Evolutionary conservation across 176 grass and related monocot species (phyloP), one percentile per base, ranked within the genome.

Genomic region (Melocanna baccifera): DNA sequence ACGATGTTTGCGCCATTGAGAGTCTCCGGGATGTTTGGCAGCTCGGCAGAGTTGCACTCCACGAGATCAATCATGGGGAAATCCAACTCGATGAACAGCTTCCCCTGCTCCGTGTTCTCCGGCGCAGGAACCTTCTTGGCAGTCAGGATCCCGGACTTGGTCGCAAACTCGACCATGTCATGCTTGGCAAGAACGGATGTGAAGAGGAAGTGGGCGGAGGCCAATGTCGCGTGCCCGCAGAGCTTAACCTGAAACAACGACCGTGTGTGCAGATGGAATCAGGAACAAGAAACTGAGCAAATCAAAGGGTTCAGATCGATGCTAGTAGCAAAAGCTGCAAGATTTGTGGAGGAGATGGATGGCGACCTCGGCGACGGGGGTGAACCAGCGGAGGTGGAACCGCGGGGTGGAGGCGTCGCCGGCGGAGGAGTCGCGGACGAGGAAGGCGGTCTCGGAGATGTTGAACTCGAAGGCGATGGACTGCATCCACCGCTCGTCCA

Each of bases 391-490:
- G 81, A 94, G 91, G 61, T 73, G 26, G 62, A 97, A 34, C 32
- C 32, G 32, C 32, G 32, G 32, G 3, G 32, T 34, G 32, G 82
- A 74, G 51, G 4, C 71, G 62, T 14, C 69, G 19, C 23, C 30
- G 13, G 76, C 36, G 50, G 63, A 28, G 48, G 16, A 19, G 50
- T 76, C 75, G 34, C 57, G 83, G 73, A 78, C 19, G 39, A 97
- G 78, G 86, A 87, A 97, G 80, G 75, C 76, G 20, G 92, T 91
- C 65, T 83, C 12, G 8, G 85, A 79, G 80, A 91, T 65, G 88
- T 97, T 94, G 89, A 97, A 97, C 79, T 97, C 95, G 67, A 39
- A 69, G 73, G 95, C 92, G 20, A 97, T 88, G 53, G 84, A 84
- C 71, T 88, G 86, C 92, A 97, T 88, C 95, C 95, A 94, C 8